phyloP scores from a whole-genome alignment of 2,329 filamentous ascomycete genomes.

The Stemphylium beticola region DNA sequence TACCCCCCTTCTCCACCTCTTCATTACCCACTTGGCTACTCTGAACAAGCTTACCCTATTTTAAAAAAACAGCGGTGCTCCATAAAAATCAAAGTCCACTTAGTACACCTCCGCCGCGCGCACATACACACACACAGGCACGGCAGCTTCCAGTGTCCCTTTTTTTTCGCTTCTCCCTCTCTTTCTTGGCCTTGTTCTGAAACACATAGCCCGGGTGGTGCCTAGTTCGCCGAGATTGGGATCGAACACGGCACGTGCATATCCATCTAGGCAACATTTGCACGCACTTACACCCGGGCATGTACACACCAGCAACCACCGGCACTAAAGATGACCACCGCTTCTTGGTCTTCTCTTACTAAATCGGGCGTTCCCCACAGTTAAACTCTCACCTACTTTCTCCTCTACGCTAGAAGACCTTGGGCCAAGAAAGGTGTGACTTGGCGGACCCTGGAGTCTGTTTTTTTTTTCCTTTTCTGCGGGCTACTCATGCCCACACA shows the following conservation, averaged over 20 bases:
- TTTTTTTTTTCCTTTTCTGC: background rate
- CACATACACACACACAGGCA: background rate
- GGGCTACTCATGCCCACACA: background rate
- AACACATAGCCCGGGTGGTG: too few species aligned
- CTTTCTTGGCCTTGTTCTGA: too few species aligned
- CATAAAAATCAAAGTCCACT: background rate
- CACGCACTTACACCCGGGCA: background rate
- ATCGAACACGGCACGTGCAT: too few species aligned
- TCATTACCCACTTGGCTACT: background rate
- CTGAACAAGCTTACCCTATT: too few species aligned
- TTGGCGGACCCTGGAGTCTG: background rate
- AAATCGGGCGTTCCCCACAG: too few species aligned
- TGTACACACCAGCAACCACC: background rate
- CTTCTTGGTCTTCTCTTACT: too few species aligned
- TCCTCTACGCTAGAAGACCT: too few species aligned
- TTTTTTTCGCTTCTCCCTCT: too few species aligned
- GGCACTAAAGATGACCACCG: background rate
- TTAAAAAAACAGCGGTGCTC: background rate
- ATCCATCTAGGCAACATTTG: too few species aligned
- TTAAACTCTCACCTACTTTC: too few species aligned
- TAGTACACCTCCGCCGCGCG: too few species aligned
- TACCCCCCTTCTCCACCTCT: background rate
- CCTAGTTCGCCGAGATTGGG: too few species aligned
- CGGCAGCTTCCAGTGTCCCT: background rate
- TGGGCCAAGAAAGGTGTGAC: background rate